Conservation (phyloP, 352 stramenopile species). For the Globisporangium recalcitrans region DNA sequence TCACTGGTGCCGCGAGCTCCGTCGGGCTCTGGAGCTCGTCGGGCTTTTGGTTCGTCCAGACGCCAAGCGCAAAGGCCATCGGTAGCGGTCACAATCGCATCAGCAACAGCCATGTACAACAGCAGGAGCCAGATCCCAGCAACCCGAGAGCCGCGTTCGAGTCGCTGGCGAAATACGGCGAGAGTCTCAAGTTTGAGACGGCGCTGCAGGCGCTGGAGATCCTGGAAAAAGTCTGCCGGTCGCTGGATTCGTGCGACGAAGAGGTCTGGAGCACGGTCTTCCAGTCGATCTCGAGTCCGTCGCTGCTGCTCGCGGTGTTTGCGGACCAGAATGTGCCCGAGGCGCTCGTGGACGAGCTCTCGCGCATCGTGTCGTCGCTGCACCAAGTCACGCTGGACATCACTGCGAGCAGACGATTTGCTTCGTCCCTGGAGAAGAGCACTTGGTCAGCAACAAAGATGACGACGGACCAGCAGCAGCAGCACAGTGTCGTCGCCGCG, state of each 20-base stretch:
- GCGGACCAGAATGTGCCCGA: slow-evolving; percentile 28
- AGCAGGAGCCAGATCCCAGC: background rate
- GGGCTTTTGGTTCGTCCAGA: slow-evolving; percentile 65
- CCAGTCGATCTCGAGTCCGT: slow-evolving; percentile 48
- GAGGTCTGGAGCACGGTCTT: slow-evolving; percentile 24
- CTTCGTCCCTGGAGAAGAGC: slow-evolving; percentile 7
- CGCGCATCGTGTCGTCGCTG: slow-evolving; percentile 41
- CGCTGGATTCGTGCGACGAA: slow-evolving; percentile 11
- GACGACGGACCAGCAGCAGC: background rate
- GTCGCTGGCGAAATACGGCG: slow-evolving; percentile 46
- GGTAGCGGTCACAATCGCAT: slow-evolving; percentile 10
- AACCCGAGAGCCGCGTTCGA: slow-evolving; percentile 34
- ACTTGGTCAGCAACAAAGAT: background rate
- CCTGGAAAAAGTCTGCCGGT: slow-evolving; percentile 26
- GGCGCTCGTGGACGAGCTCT: slow-evolving; percentile 54
- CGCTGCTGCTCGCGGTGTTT: slow-evolving; percentile 63
- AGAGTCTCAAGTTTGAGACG: slow-evolving; percentile 47
- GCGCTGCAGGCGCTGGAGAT: slow-evolving; percentile 59
- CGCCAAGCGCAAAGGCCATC: slow-evolving; percentile 46
- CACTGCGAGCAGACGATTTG: slow-evolving; percentile 35
- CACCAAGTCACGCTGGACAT: slow-evolving; percentile 50
- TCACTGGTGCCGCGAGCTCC: slow-evolving; percentile 36
- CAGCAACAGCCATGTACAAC: slow-evolving; percentile 3
- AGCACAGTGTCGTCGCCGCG: background rate
- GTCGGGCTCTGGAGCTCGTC: slow-evolving; percentile 46